Evolutionary conservation across 1,284 basidiomycete genomes (phyloP).

Genomic region (Naganishia liquefaciens): DNA sequence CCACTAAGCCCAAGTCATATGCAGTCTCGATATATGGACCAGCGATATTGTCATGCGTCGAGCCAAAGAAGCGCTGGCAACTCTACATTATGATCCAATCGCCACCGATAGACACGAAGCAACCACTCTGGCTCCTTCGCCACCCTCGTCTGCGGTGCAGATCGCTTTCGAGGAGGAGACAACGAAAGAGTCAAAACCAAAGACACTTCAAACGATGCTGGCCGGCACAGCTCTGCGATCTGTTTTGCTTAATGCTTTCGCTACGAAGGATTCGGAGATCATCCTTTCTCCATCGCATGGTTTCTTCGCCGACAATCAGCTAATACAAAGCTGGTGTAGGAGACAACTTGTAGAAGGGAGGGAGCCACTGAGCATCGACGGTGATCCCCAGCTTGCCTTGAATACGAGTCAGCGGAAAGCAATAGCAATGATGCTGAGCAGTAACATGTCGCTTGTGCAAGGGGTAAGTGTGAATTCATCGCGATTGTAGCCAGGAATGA

Average conservation of each 20-base stretch:
- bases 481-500: slow-evolving; percentile 17
- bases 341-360: slow-evolving; percentile 62
- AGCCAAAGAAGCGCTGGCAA: slow-evolving; percentile 67
- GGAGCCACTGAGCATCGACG: slow-evolving; percentile 67
- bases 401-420: slow-evolving; percentile 80
- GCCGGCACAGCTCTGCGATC: slow-evolving; percentile 71
- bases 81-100: slow-evolving; percentile 63
- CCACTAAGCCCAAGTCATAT: slow-evolving; percentile 6
- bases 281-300: slow-evolving; percentile 24
- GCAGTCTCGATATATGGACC: slow-evolving; percentile 67
- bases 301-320: slow-evolving; percentile 66
- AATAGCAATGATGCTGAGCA: slow-evolving; percentile 80
- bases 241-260: slow-evolving; percentile 63
- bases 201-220: slow-evolving; percentile 57
- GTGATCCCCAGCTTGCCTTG: slow-evolving; percentile 73
- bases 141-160: no score
- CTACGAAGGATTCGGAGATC: slow-evolving; percentile 39
- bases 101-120: slow-evolving; percentile 45
- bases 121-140: no score
- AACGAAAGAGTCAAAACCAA: no score
- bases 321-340: slow-evolving; percentile 72
- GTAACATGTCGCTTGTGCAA: slow-evolving; percentile 78
- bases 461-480: slow-evolving; percentile 62
- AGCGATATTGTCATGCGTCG: slow-evolving; percentile 68
- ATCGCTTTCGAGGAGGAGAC: no score